Evolutionary conservation across 257 asterid genomes (phyloP), one percentile per base, ranked within the genome.

Genomic region (Solanum piurae): DNA sequence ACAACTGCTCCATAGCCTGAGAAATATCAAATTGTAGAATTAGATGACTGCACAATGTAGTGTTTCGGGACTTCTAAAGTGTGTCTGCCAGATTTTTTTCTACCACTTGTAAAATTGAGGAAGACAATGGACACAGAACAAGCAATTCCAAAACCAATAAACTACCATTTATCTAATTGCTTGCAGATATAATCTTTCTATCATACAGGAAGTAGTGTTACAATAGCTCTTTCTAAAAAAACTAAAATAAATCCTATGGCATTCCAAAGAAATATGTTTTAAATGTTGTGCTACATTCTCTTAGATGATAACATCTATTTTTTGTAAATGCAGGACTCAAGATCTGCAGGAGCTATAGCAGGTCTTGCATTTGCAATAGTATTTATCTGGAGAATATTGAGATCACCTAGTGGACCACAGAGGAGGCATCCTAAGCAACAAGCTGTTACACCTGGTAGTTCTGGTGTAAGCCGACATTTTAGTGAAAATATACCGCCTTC

Each of bases 291-390:
- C 36, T 84, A 69, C 60, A 27, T 85, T 27, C 66, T 25, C 64
- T 42, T 85, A 85, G 80, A 38, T 40, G 62, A 55, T 42, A 36
- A 85, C 20, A 10, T 38, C 69, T 40, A 12, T 87, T 42, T 77
- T 49, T 66, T 80, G 38, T 55, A 29, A 46, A 49, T 89, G 87
- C 93, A 96, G 99, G 98, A 96, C 92, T 88, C 94, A 52, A 93
- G 96, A 85, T 93, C 98, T 38, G 90, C 92, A 86, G 99, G 97
- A 87, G 94, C 98, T 88, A 86, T 96, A 79, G 98, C 98, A 55
- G 98, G 96, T 69, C 89, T 96, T 89, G 98, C 99, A 86, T 89
- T 96, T 88, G 95, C 98, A 42, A 84, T 96, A 88, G 94, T 96
- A 88, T 95, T 95, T 92, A 92, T 98, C 21, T 96, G 99, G 98